Conservation (phyloP, 2,329 filamentous ascomycete species). For the Westerdykella ornata region DNA sequence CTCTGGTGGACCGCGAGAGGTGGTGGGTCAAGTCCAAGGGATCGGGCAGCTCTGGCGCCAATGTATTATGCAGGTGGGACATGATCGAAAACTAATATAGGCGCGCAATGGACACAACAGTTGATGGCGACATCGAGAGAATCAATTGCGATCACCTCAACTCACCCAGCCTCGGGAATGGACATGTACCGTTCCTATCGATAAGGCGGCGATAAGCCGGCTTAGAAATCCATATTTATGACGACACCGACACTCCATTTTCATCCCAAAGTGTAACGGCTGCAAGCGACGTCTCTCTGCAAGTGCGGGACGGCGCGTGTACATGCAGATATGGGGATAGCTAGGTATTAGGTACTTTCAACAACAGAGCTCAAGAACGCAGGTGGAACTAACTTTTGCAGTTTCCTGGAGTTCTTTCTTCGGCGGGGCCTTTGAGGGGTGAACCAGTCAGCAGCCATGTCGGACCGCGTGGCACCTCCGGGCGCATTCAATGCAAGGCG, state of each 20-base stretch:
- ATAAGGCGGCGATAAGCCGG: constrained; percentile 14
- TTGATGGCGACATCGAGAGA: constrained; percentile 7
- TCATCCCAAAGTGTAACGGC: background rate
- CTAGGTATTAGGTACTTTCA: background rate
- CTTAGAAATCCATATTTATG: constrained; percentile 19
- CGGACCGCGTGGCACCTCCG: background rate
- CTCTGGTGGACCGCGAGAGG: constrained; percentile 62
- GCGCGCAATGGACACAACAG: too few species aligned
- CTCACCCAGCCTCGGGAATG: background rate
- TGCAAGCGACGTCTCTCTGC: background rate
- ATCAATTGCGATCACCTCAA: constrained; percentile 7
- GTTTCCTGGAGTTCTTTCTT: background rate
- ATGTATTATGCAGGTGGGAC: constrained; percentile 1
- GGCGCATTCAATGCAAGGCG: background rate
- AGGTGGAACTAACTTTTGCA: background rate
- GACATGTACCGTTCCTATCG: constrained; percentile 4
- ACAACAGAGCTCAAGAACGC: too few species aligned
- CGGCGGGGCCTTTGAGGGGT: background rate
- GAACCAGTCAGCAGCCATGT: background rate
- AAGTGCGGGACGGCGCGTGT: too few species aligned
- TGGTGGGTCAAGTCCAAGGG: constrained; percentile 76
- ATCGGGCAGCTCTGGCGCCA: constrained; percentile 25
- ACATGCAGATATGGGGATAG: background rate
- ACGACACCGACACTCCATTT: background rate
- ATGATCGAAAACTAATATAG: background rate